Evolutionary conservation across 2,329 filamentous ascomycete genomes (phyloP), one percentile per base, ranked within the genome.

Genomic region (Emmonsia crescens): DNA sequence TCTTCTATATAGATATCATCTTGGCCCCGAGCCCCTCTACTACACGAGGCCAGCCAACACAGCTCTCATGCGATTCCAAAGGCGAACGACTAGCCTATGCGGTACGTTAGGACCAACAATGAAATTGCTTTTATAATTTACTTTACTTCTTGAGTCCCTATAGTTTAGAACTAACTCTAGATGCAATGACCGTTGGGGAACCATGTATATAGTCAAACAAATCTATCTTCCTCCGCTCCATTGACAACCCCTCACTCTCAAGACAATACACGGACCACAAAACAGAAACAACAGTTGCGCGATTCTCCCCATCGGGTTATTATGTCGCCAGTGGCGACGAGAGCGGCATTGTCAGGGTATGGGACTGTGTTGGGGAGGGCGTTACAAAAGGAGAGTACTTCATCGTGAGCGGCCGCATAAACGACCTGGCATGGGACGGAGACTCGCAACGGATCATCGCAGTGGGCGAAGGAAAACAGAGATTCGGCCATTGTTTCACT

Each of bases 371-470:
- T 14, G 87, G 93, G 61, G 89, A 91, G 68, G 91, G 91, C 54
- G 89, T 87, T 70, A 96, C 91, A 54, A 96, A 95, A 76, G 90
- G 92, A 67, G 93, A 97, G 76, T 97, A 96, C 76, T 83, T 86
- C 71, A 96, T 97, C 76, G 92, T 97, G 70, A 91, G 89, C 40
- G 94, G 94, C 14, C 88, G 90, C 60, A 93, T 99, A 77, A 96
- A 96, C 73, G 94, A 99, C 74, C 85, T 99, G 66, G 93, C 91
- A 1, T 99, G 94, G 92, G 94, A 97, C 71, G 93, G 92, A 62
- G 94, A 99, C 76, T 96, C 89, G 64, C 92, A 96, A 79, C 88
- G 94, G 57, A 88, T 99, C 71, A 96, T 97, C 70, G 94, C 93
- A 3, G 93, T 99, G 5, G 94, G 94, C 52, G 89, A 97, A 69